phyloP scores from a whole-genome alignment of 495 filamentous ascomycete genomes.

The Podospora pseudopauciseta region DNA sequence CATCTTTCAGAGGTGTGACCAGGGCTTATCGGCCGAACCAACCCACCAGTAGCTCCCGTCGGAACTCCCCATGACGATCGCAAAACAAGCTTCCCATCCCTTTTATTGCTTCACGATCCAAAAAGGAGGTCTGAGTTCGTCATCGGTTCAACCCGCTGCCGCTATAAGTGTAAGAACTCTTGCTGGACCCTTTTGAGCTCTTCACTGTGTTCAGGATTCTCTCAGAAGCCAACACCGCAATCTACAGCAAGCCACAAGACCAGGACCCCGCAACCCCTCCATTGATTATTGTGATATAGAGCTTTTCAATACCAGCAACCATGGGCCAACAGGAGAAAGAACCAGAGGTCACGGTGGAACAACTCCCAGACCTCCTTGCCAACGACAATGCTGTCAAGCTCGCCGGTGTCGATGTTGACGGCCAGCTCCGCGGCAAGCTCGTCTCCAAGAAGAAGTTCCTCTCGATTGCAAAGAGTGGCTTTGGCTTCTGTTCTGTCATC shows the following conservation, averaged over 20 bases:
- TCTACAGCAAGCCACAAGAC: neutral
- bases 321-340: neutral
- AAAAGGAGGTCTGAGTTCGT: neutral
- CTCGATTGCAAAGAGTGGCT: conserved; percentile 74
- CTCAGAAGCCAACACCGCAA: neutral
- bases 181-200: neutral
- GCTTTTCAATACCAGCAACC: conserved; percentile 18
- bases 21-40: neutral
- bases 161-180: neutral
- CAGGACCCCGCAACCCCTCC: neutral
- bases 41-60: neutral
- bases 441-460: conserved; percentile 96
- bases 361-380: conserved; percentile 61
- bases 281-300: neutral
- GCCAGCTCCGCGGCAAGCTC: conserved; percentile 85
- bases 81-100: neutral
- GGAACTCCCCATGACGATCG: neutral
- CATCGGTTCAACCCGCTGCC: neutral
- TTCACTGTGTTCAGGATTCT: neutral
- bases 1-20: neutral
- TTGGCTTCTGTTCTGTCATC: conserved; percentile 95
- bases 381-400: conserved; percentile 86
- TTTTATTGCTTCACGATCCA: neutral
- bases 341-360: conserved; percentile 51
- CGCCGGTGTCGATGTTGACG: conserved; percentile 88